Evolutionary conservation across 805 yeast species (phyloP).

Genomic region (Groenewaldozyma tartarivorans): DNA sequence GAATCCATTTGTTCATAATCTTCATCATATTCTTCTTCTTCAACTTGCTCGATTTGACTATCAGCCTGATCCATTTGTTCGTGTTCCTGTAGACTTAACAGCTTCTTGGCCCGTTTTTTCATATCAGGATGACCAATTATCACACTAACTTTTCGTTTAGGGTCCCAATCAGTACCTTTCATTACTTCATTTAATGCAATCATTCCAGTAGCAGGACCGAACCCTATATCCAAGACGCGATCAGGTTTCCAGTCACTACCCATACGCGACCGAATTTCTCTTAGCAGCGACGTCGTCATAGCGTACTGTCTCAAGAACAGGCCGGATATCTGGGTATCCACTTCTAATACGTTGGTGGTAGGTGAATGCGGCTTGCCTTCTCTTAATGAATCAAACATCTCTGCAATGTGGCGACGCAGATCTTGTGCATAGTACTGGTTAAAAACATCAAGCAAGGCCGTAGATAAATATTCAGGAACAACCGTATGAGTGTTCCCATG

Average conservation of each 20-base stretch:
- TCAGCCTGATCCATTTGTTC: constrained; percentile 7
- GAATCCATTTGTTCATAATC: not conserved
- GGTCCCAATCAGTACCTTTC: constrained; percentile 42
- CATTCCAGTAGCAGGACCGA: constrained; percentile 90
- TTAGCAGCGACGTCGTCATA: constrained; percentile 51
- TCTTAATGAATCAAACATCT: constrained; percentile 40
- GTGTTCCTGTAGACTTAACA: constrained; percentile 55
- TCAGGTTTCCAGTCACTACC: constrained; percentile 47
- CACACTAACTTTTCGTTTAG: constrained; percentile 59
- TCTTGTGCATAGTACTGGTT: constrained; percentile 52
- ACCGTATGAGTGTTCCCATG: constrained; percentile 39
- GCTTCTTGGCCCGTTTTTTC: constrained; percentile 69
- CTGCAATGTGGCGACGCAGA: constrained; percentile 53
- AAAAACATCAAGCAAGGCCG: constrained; percentile 55
- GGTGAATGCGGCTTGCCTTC: constrained; percentile 47
- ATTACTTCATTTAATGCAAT: constrained; percentile 77
- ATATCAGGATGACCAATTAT: constrained; percentile 63
- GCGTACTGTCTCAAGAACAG: constrained; percentile 77
- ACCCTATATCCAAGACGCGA: constrained; percentile 67
- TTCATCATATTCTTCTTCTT: not conserved
- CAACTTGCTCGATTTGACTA: not conserved
- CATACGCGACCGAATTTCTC: constrained; percentile 54
- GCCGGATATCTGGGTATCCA: constrained; percentile 74
- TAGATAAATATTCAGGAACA: constrained; percentile 50
- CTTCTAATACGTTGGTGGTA: constrained; percentile 28